Evolutionary conservation across 768 basidiomycete genomes (phyloP), one percentile per base, ranked within the genome.

Genomic region (Jaapia argillacea): DNA sequence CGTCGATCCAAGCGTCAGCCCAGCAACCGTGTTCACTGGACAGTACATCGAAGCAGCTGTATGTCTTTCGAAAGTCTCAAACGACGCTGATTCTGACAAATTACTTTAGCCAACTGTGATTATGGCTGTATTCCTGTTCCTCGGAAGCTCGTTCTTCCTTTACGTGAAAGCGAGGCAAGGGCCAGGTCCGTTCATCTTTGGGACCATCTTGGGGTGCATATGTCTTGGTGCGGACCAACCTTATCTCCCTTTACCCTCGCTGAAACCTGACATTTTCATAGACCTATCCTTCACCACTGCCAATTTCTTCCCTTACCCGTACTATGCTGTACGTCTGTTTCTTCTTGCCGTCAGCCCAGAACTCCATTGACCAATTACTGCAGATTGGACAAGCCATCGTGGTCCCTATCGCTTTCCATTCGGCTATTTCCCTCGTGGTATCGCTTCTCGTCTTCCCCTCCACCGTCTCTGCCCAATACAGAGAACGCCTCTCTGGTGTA

Each of bases 251-350:
- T 10, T 41, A 14, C 4, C 24, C 23, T 48, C 24, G 40, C 5
- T 21, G 6, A 36, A 44, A 25, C 4, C 45, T 38, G 13, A 38
- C 37, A 12, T 38, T 21, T 38, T 12, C 10, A 20, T 46, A 80
- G 83, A 83, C 51, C 78, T 82, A 14, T 59, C 63, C 13, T 51
- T 83, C 14, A 77, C 74, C 0, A 77, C 75, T 0, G 72, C 75
- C 1, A 70, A 59, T 10, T 59, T 87, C 5, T 79, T 72, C 51
- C 85, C 85, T 1, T 85, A 67, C 49, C 75, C 83, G 1, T 73
- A 71, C 53, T 87, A 86, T 56, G 49, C 41, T 43, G 70, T 70
- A 42, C 47, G 68, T 53, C 6, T 21, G 12, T 12, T 20, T 18
- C 13, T 6, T 39, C 43, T 6, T 36, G 4, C 27, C 6, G 7